Conservation (phyloP, 805 yeast genomes). For the Candida arabinofermentans region DNA sequence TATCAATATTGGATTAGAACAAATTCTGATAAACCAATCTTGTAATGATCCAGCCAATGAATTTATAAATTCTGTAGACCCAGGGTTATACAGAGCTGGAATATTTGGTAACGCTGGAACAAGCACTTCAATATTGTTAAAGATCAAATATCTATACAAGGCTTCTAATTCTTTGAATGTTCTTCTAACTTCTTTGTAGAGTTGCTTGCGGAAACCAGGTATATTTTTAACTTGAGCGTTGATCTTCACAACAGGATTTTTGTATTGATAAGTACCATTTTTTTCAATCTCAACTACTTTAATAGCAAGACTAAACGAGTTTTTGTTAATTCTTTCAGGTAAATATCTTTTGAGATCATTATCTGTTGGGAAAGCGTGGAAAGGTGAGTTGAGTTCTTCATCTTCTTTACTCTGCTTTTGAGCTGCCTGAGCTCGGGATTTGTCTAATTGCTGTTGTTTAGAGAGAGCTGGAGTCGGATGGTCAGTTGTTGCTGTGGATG, state of each 20-base stretch:
- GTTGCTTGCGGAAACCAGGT: conserved; percentile 68
- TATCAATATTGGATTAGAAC: conserved; percentile 71
- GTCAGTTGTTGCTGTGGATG: neutral
- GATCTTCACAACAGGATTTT: conserved; percentile 76
- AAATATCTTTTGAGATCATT: conserved; percentile 41
- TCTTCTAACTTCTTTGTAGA: conserved; percentile 72
- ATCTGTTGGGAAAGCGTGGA: conserved; percentile 31
- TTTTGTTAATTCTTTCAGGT: conserved; percentile 47
- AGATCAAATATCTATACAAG: conserved; percentile 71
- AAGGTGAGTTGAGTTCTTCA: conserved; percentile 15
- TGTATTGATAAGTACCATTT: conserved; percentile 50
- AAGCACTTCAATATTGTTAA: conserved; percentile 86
- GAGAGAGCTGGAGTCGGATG: conserved; percentile 11
- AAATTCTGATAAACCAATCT: conserved; percentile 78
- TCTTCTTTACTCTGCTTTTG: conserved; percentile 28
- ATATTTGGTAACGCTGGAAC: conserved; percentile 84
- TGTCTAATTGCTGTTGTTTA: conserved; percentile 1
- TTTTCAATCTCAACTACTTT: conserved; percentile 69
- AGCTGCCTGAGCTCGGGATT: neutral
- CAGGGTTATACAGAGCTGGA: conserved; percentile 73
- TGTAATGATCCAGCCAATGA: conserved; percentile 61
- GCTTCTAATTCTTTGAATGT: conserved; percentile 73
- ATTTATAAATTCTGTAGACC: conserved; percentile 72
- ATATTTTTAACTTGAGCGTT: conserved; percentile 56
- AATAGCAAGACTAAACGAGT: conserved; percentile 40